phyloP scores from a whole-genome alignment of 1,284 basidiomycete genomes.

The Xanthoconium separans region DNA sequence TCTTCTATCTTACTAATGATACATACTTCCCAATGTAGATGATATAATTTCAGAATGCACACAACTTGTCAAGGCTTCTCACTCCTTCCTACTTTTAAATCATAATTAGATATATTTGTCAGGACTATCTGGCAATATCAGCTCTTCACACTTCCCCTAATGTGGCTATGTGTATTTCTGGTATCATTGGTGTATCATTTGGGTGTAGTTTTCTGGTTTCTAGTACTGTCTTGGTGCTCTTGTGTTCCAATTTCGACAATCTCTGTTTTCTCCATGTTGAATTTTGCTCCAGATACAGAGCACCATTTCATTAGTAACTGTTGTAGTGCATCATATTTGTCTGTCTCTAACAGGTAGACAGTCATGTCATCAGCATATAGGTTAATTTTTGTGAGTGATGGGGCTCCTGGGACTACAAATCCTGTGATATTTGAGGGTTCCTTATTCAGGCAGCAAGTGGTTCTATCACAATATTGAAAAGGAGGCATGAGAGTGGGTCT shows the following conservation, averaged over 20 bases:
- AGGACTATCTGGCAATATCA: too few relatives aligned
- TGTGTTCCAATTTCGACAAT: slow-evolving; percentile 17
- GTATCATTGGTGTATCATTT: too few relatives aligned
- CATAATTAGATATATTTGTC: too few relatives aligned
- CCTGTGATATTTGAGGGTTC: neutral
- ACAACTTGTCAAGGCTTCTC: too few relatives aligned
- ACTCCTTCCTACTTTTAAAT: too few relatives aligned
- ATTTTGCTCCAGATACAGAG: slow-evolving; percentile 6
- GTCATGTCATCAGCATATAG: slow-evolving; percentile 19
- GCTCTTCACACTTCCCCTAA: too few relatives aligned
- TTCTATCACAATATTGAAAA: neutral
- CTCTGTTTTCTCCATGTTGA: slow-evolving; percentile 18
- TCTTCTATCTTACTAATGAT: too few relatives aligned
- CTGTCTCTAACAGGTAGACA: slow-evolving; percentile 3
- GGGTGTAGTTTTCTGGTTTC: too few relatives aligned
- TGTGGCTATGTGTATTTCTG: too few relatives aligned
- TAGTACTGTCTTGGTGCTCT: too few relatives aligned
- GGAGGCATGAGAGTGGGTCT: neutral
- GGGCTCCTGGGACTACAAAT: neutral
- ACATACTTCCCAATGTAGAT: too few relatives aligned
- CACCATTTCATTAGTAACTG: neutral
- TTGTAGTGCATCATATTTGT: slow-evolving; percentile 9
- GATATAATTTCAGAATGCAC: too few relatives aligned
- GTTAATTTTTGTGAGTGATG: neutral
- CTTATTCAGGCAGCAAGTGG: neutral